A percentile compares a stretch with the other conserved stretches of the same genome.
Evolutionary conservation across 257 asterid species (phyloP).

Genomic region (Plantago major): DNA sequence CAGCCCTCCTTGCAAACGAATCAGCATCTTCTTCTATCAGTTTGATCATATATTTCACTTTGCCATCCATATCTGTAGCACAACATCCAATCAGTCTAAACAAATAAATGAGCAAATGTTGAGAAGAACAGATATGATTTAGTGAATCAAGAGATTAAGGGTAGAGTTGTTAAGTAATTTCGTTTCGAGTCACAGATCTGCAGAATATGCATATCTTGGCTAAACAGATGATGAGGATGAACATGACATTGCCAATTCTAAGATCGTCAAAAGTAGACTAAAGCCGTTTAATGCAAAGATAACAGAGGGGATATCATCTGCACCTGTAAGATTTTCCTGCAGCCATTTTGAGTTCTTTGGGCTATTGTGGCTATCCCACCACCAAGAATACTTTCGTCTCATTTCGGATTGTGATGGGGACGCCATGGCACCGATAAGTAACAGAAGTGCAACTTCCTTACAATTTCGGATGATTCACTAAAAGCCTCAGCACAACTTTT

Average conservation of each 20-base stretch:
- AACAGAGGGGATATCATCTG: background rate
- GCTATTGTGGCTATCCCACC: constrained; percentile 68
- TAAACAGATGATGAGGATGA: background rate
- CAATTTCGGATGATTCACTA: constrained; percentile 1
- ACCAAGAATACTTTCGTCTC: constrained; percentile 65
- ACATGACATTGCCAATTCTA: background rate
- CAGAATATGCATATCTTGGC: background rate
- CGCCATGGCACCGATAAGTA: constrained; percentile 64
- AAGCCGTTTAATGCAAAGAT: background rate
- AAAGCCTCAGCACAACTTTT: constrained; percentile 9
- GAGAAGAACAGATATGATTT: background rate
- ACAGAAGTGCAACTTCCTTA: constrained; percentile 28
- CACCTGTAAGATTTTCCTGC: constrained; percentile 54
- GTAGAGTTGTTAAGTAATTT: background rate
- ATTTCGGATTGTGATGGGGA: constrained; percentile 58
- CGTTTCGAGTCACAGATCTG: background rate
- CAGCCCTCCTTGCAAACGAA: constrained; percentile 90
- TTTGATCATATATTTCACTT: constrained; percentile 86
- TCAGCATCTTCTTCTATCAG: constrained; percentile 96
- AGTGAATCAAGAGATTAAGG: background rate
- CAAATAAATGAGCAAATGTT: background rate
- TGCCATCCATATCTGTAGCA: constrained; percentile 78
- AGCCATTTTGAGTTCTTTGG: constrained; percentile 69
- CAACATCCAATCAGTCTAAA: background rate
- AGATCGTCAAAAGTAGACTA: background rate